phyloP scores from a whole-genome alignment of 352 stramenopile species.

The Lagenidium sp. region DNA sequence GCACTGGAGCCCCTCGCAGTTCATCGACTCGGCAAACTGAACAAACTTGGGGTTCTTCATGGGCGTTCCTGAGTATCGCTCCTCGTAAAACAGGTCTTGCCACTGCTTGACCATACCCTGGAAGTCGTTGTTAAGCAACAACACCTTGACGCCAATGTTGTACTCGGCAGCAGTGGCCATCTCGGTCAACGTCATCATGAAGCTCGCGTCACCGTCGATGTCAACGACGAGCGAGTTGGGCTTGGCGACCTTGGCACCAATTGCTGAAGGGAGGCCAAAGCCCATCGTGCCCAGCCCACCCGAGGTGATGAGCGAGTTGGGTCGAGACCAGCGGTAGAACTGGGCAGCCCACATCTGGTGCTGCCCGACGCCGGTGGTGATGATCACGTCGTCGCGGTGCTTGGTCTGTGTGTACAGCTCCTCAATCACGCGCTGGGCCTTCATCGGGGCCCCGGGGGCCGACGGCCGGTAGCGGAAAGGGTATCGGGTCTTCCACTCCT shows the following conservation, averaged over 20 bases:
- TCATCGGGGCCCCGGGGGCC: conserved; percentile 72
- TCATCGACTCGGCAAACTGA: conserved; percentile 90
- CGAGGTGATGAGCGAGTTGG: conserved; percentile 91
- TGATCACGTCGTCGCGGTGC: conserved; percentile 84
- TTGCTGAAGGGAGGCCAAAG: conserved; percentile 89
- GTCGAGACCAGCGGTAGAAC: conserved; percentile 94
- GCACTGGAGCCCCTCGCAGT: conserved; percentile 89
- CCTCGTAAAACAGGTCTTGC: conserved; percentile 96
- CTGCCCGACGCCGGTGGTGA: conserved; percentile 94
- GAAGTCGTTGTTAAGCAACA: conserved; percentile 95
- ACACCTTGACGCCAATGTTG: conserved; percentile 92
- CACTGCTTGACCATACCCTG: conserved; percentile 98
- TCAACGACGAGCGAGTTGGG: conserved; percentile 81
- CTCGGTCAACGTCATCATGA: conserved; percentile 96
- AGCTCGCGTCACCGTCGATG: conserved; percentile 94
- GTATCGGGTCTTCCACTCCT: conserved; percentile 88
- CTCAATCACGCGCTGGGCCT: conserved; percentile 90
- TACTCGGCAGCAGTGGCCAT: conserved; percentile 93
- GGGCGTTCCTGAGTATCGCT: conserved; percentile 85
- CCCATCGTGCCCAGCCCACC: conserved; percentile 95
- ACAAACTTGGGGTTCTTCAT: conserved; percentile 94
- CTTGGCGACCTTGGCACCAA: conserved; percentile 92
- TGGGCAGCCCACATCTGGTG: conserved; percentile 97
- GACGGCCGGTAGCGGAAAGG: conserved; percentile 88
- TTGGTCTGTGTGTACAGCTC: conserved; percentile 94